Evolutionary conservation across 306 rosid species (phyloP).

Genomic region (Sophora flavescens): DNA sequence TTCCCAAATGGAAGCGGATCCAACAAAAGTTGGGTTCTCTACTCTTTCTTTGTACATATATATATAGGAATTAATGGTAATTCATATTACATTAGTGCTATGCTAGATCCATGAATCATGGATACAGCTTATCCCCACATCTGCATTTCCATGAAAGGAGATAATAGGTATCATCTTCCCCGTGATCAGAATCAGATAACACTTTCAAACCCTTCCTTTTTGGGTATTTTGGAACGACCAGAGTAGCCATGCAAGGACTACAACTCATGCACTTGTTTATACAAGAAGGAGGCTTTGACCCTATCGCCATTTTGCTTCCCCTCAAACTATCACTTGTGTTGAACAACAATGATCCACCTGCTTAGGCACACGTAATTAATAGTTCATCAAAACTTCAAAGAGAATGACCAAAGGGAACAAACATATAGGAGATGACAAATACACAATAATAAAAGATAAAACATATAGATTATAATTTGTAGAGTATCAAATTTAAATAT

Average conservation of each 20-base stretch:
- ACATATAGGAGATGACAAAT: neutral
- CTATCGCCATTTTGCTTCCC: conserved; percentile 62
- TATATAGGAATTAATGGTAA: conserved; percentile 3
- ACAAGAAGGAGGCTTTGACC: conserved; percentile 90
- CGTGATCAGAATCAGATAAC: conserved; percentile 39
- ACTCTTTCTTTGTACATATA: neutral
- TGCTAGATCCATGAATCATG: conserved; percentile 46
- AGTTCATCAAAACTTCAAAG: neutral
- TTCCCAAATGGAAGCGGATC: no score
- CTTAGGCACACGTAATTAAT: neutral
- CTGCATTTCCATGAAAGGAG: conserved; percentile 90
- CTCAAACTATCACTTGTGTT: conserved; percentile 16
- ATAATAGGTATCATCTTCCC: conserved; percentile 73
- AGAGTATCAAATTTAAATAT: no score
- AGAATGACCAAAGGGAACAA: neutral
- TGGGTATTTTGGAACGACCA: conserved; percentile 72
- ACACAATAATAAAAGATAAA: neutral
- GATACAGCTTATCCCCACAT: conserved; percentile 81
- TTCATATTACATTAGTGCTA: neutral
- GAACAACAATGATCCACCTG: conserved; percentile 49
- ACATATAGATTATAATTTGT: neutral
- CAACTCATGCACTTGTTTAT: conserved; percentile 82
- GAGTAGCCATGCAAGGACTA: conserved; percentile 81
- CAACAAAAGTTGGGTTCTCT: no score
- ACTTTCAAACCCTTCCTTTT: conserved; percentile 41